A percentile compares a stretch with the other conserved stretches of the same genome.
phyloP scores from a whole-genome alignment of 2,329 filamentous ascomycete species.

The Aspergillus ruber region DNA sequence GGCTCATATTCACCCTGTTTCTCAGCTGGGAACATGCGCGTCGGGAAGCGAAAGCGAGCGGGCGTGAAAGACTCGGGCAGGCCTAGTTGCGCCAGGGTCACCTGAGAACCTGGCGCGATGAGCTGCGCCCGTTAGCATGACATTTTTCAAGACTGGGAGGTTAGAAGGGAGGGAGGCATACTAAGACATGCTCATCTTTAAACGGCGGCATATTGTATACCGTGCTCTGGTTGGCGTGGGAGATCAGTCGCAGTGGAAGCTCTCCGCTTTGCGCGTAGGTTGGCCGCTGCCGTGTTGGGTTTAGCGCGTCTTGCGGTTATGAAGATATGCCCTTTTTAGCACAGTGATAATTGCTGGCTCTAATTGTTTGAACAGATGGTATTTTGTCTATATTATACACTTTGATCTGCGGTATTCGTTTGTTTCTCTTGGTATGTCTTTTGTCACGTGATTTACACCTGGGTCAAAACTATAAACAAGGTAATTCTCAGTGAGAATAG shows the following conservation, averaged over 20 bases:
- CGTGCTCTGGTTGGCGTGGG: constrained; percentile 6
- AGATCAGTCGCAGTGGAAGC: constrained; percentile 12
- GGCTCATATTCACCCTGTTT: constrained; percentile 77
- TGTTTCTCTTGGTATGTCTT: too few relatives aligned
- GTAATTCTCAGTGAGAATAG: too few relatives aligned
- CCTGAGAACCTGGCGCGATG: constrained; percentile 67
- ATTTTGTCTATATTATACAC: too few relatives aligned
- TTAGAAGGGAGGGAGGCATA: constrained; percentile 20
- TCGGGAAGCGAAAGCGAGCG: constrained; percentile 76
- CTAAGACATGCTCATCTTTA: constrained; percentile 48
- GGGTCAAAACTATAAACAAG: too few relatives aligned
- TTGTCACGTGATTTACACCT: too few relatives aligned
- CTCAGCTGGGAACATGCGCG: constrained; percentile 81
- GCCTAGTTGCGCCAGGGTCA: constrained; percentile 83
- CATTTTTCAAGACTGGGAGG: not conserved
- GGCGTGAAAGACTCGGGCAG: constrained; percentile 86
- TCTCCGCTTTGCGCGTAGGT: constrained; percentile 12
- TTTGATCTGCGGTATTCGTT: too few relatives aligned
- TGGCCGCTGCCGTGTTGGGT: constrained; percentile 15
- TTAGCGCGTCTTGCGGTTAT: constrained; percentile 11
- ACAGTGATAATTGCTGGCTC: too few relatives aligned
- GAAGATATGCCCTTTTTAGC: too few relatives aligned
- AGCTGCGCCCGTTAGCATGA: constrained; percentile 28
- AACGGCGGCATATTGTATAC: constrained; percentile 42
- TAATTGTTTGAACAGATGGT: too few relatives aligned